Evolutionary conservation across 2,329 filamentous ascomycete species (phyloP), one percentile per base, ranked within the genome.

Genomic region (Phyllachora maydis): DNA sequence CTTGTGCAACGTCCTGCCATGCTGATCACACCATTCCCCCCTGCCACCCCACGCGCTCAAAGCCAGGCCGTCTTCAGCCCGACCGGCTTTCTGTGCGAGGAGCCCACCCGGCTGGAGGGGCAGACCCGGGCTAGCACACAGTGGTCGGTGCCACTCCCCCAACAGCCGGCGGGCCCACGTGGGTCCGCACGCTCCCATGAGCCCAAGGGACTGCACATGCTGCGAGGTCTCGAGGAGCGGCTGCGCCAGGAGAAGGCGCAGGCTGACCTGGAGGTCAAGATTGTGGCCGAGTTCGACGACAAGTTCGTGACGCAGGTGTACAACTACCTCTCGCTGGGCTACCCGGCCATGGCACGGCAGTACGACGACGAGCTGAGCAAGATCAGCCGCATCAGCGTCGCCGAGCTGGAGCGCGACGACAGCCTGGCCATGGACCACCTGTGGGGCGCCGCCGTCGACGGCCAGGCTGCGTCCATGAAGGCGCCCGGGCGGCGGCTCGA

Each of bases 241-340:
- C 41, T 64, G 10, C 48, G 46, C 28, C 47, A 50, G 27, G 58
- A 62, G 32, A 60, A 60, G 39, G 52, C 45, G 5, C 46, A 48
- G 8, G 54, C 50, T 10, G 59, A 65, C 34, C 46, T 47, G 2
- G 51, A 64, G 31, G 58, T 61, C 24, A 56, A 58, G 35, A 63
- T 69, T 29, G 41, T 50, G 4, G 46, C 48, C 24, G 82, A 92
- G 45, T 91, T 88, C 38, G 59, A 72, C 30, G 79, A 92, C 42
- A 57, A 57, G 4, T 92, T 93, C 42, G 68, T 93, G 26, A 92
- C 83, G 0, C 85, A 95, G 46, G 83, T 95, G 6, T 95, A 90
- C 59, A 93, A 95, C 46, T 95, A 95, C 46, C 59, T 95, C 10
- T 91, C 81, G 0, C 61, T 95, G 4, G 85, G 85, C 4, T 93